phyloP scores from a whole-genome alignment of 106 monocot species.

The Dendrobium huoshanense region DNA sequence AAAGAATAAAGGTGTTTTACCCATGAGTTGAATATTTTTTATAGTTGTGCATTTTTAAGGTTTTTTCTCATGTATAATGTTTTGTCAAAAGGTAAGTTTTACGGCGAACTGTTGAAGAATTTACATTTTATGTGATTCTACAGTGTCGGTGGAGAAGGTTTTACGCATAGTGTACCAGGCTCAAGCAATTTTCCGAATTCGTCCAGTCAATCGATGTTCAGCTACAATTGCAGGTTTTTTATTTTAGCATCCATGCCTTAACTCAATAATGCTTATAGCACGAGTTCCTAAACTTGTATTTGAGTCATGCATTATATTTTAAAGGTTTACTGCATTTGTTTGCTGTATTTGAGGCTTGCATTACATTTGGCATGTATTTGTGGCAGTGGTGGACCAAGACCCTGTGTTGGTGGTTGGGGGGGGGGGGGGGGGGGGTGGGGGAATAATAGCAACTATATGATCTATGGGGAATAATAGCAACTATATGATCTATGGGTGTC shows the following conservation, averaged over 20 bases:
- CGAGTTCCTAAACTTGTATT: too few species aligned
- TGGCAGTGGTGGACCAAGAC: too few species aligned
- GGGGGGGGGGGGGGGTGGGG: too few species aligned
- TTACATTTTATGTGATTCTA: constrained; percentile 7
- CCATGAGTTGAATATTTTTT: background rate
- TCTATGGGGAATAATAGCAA: background rate
- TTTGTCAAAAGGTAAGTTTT: background rate
- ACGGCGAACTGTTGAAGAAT: background rate
- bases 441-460: background rate
- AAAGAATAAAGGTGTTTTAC: constrained; percentile 62
- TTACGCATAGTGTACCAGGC: constrained; percentile 83
- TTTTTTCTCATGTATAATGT: background rate
- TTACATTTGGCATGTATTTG: too few species aligned
- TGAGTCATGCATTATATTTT: background rate
- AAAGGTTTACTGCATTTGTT: background rate
- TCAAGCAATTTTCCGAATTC: constrained; percentile 89
- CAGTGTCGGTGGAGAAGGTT: constrained; percentile 89
- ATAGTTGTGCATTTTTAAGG: background rate
- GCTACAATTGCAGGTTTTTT: constrained; percentile 86
- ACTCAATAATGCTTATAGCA: background rate
- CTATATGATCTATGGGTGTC: background rate
- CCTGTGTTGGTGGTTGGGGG: background rate
- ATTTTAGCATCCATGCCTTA: background rate
- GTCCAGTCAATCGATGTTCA: constrained; percentile 88
- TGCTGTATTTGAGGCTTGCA: too few species aligned